Evolutionary conservation across 306 rosid species (phyloP).

Genomic region (Cicer bijugum): DNA sequence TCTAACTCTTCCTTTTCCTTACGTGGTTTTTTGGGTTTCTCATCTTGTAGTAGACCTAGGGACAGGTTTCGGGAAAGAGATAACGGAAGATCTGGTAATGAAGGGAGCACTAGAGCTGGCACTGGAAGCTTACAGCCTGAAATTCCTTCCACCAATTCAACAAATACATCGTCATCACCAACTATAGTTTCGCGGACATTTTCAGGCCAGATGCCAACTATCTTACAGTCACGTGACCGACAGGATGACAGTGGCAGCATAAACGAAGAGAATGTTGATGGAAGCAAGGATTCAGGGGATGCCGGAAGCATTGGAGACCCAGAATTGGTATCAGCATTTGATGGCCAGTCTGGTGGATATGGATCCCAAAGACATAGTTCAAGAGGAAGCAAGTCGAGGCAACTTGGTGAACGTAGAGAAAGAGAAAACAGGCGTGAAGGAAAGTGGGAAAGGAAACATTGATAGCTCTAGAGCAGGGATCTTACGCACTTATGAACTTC

Average conservation of each 20-base stretch:
- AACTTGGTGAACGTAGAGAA: conserved; percentile 77
- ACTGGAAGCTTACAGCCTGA: conserved; percentile 69
- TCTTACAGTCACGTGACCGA: conserved; percentile 86
- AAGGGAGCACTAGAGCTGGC: conserved; percentile 67
- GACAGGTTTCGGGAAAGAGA: conserved; percentile 95
- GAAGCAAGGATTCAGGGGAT: conserved; percentile 93
- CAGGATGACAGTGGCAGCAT: conserved; percentile 74
- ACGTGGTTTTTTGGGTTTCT: conserved; percentile 35
- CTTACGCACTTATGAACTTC: conserved; percentile 3
- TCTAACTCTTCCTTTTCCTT: background rate
- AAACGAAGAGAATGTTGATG: conserved; percentile 81
- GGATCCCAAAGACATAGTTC: conserved; percentile 87
- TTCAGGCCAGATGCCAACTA: conserved; percentile 80
- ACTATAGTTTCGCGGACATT: conserved; percentile 70
- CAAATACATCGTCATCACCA: conserved; percentile 57
- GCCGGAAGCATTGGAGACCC: conserved; percentile 87
- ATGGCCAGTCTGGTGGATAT: conserved; percentile 68
- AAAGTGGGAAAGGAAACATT: conserved; percentile 97
- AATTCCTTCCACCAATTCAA: conserved; percentile 58
- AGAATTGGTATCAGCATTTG: conserved; percentile 73
- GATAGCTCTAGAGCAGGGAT: conserved; percentile 35
- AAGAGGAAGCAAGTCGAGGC: conserved; percentile 86
- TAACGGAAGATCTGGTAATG: conserved; percentile 76
- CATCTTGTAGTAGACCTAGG: conserved; percentile 71
- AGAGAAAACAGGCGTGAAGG: conserved; percentile 85